Base-by-base conservation (phyloP, 225 moss, liverwort and hornwort species). In the Takakia lepidozioides region DNA sequence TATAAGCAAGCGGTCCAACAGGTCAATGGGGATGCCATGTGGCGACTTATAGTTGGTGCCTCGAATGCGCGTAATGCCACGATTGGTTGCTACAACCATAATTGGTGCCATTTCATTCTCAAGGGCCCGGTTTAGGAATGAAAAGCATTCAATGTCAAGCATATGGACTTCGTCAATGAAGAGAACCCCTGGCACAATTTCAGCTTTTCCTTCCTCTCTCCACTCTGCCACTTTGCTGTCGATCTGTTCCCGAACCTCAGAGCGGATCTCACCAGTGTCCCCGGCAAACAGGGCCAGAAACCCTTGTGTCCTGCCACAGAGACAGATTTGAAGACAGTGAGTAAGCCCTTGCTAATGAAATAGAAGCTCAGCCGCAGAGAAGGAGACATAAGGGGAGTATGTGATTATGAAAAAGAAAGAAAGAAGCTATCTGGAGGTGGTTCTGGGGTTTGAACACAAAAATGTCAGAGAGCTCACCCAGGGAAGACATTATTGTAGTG, bases 91-190 rank as follows among this genome's bases (percentile, higher is more conserved):
- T 10, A 88, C 84, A 1, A 88, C 88, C n/a, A 88, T 68, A 57
- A 88, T 71, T 0, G 83, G 90, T 26, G 86, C 75, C 57, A 86
- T 91, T 51, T 86, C 86, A 44, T 81, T 86, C 51, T 91, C 90
- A 37, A 91, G 32, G 5, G 85, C 86, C 37, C 86, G 78, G 30
- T 91, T 91, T 42, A 84, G 48, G 62, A 72, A 91, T 5, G 86
- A 91, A 40, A 86, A 86, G 51, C 90, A 86, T 51, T 91, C 90
- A 1, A 91, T 91, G 63, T 91, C 90, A 2, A 86, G 73, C 86
- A 86, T 86, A 45, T 91, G 90, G 3, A 91, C 86, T 63, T 91
- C 90, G 19, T 91, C 86, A 17, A 91, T 91, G 55, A 86, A 91
- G 34, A 87, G 73, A 7, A 87, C 86, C 1, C 87, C 83, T 3